These are phyloP conservation scores for Curvularia verruculosa DNA, from an alignment of 2,329 filamentous ascomycete genomes.

Conservation along the genomic window DNA sequence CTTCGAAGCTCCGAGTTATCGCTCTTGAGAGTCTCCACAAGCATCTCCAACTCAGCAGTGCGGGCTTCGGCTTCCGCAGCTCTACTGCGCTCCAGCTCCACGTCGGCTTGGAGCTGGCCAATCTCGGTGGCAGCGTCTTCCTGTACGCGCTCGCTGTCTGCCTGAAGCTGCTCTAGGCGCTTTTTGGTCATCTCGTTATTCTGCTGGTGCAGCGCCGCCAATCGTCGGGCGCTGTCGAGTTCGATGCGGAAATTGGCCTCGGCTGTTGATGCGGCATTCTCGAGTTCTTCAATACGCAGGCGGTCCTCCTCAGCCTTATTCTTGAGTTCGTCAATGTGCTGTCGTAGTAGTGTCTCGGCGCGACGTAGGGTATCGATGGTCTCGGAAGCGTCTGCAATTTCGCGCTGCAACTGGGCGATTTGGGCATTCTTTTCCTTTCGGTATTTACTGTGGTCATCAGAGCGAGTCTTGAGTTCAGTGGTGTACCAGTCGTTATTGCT, in stretches of 20 bases:
- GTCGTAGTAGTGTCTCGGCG: constrained; percentile 79
- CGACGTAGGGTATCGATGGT: constrained; percentile 78
- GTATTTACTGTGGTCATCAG: constrained; percentile 83
- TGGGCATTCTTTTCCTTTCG: constrained; percentile 93
- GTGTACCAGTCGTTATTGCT: constrained; percentile 95
- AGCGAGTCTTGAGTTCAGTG: constrained; percentile 87
- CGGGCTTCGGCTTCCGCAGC: constrained; percentile 67
- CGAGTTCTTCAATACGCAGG: constrained; percentile 79
- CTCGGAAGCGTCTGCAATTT: constrained; percentile 82
- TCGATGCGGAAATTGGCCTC: constrained; percentile 88
- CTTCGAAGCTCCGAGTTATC: constrained; percentile 55
- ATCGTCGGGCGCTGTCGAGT: constrained; percentile 76
- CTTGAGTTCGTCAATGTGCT: constrained; percentile 81
- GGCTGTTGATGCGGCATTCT: constrained; percentile 80
- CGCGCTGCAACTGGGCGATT: constrained; percentile 84
- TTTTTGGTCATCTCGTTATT: constrained; percentile 74
- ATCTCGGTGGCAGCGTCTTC: constrained; percentile 68
- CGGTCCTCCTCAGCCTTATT: constrained; percentile 86
- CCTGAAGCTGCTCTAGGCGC: constrained; percentile 72
- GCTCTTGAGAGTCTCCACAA: constrained; percentile 65
- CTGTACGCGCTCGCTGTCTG: constrained; percentile 66
- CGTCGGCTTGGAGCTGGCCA: constrained; percentile 56
- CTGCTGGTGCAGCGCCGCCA: constrained; percentile 82
- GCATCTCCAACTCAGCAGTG: constrained; percentile 68
- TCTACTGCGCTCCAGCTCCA: constrained; percentile 61